These are phyloP conservation scores for Yamadazyma diospyri DNA, from an alignment of 1,139 yeast species.

Conservation along the genomic window DNA sequence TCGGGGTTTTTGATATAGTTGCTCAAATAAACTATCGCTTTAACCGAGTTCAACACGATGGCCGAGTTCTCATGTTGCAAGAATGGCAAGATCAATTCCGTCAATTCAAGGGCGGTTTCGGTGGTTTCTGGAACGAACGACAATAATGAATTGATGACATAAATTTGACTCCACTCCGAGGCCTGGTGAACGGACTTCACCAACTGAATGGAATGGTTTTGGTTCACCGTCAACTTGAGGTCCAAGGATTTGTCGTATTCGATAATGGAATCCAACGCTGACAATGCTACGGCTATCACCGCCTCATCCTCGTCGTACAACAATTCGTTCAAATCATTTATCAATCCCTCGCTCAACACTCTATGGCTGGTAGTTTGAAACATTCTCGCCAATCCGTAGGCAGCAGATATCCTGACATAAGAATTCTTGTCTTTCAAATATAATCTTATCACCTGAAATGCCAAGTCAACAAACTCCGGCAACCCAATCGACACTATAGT, in stretches of 20 bases:
- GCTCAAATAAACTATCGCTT: slow-evolving; percentile 65
- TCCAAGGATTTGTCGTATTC: slow-evolving; percentile 50
- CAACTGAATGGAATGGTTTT: slow-evolving; percentile 51
- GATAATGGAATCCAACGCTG: slow-evolving; percentile 64
- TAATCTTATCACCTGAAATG: slow-evolving; percentile 19
- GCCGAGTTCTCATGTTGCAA: slow-evolving; percentile 80
- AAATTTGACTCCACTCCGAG: slow-evolving; percentile 80
- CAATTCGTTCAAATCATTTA: slow-evolving; percentile 55
- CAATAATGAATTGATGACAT: slow-evolving; percentile 66
- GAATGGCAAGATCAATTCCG: slow-evolving; percentile 69
- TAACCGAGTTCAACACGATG: slow-evolving; percentile 74
- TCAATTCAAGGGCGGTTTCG: slow-evolving; percentile 61
- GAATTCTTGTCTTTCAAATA: slow-evolving; percentile 55
- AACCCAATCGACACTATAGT: slow-evolving; percentile 61
- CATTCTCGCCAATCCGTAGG: slow-evolving; percentile 65
- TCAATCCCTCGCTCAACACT: slow-evolving; percentile 44
- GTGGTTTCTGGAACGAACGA: slow-evolving; percentile 68
- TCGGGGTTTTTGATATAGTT: slow-evolving; percentile 58
- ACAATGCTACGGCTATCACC: slow-evolving; percentile 72
- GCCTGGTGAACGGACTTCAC: slow-evolving; percentile 48
- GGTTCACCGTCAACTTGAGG: slow-evolving; percentile 48
- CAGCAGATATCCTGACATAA: slow-evolving; percentile 65
- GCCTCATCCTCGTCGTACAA: slow-evolving; percentile 55
- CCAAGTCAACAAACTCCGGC: slow-evolving; percentile 44
- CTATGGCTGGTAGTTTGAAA: slow-evolving; percentile 54